Percentiles rank a stretch among this genome's conserved stretches.
Conservation (phyloP, 495 filamentous ascomycete species). For the Tuber melanosporum region DNA sequence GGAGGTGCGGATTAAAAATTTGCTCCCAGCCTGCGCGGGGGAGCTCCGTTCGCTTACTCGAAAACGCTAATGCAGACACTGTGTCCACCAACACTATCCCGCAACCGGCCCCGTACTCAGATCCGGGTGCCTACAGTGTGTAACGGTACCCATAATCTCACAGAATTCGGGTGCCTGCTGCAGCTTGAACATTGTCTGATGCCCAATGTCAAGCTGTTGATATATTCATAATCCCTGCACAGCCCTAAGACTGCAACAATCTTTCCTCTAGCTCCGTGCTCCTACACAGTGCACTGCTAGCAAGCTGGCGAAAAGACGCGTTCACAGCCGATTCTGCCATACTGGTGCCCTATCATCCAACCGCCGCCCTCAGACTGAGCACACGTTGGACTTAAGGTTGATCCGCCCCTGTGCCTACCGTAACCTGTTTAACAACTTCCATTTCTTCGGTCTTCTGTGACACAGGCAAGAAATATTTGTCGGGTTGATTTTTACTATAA, state of each 20-base stretch:
- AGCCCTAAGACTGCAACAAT: neutral
- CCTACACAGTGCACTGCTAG: neutral
- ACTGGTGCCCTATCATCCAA: neutral
- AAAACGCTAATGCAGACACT: neutral
- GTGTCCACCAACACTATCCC: neutral
- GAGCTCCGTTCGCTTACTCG: constrained; percentile 22
- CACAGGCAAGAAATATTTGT: neutral
- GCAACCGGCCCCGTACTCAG: neutral
- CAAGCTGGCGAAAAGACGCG: neutral
- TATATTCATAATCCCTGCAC: neutral
- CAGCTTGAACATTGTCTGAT: neutral
- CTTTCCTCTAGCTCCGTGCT: neutral
- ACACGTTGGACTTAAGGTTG: constrained; percentile 8
- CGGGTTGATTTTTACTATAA: neutral
- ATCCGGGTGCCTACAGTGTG: neutral
- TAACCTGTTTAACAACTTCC: neutral
- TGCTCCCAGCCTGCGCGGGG: constrained; percentile 20
- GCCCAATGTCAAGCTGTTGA: neutral
- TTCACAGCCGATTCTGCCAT: neutral
- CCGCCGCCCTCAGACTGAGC: neutral
- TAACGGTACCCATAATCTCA: neutral
- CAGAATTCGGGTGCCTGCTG: neutral
- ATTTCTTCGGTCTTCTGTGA: neutral
- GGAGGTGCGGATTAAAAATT: constrained; percentile 22
- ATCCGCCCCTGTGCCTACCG: neutral